phyloP scores from a whole-genome alignment of 1,139 yeast species.

The Hansenula sp. region DNA sequence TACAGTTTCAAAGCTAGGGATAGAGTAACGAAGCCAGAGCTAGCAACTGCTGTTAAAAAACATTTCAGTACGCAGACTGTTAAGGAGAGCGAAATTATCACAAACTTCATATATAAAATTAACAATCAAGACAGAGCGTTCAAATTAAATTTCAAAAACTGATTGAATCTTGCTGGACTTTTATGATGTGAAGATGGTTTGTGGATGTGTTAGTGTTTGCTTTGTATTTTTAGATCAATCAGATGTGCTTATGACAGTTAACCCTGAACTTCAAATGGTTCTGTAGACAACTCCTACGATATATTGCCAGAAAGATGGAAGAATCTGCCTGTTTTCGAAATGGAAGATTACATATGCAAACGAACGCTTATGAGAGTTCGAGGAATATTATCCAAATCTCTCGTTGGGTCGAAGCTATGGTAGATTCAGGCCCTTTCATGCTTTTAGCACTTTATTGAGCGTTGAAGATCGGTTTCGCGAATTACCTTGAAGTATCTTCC shows the following conservation, averaged over 20 bases:
- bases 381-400: too few species aligned
- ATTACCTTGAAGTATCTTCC: too few species aligned
- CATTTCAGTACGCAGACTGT: slow-evolving; percentile 62
- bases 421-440: too few species aligned
- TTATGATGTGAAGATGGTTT: not conserved
- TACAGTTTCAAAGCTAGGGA: slow-evolving; percentile 37
- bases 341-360: too few species aligned
- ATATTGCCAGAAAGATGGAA: too few species aligned
- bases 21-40: slow-evolving; percentile 50
- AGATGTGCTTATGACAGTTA: not conserved
- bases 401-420: too few species aligned
- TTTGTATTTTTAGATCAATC: not conserved
- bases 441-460: too few species aligned
- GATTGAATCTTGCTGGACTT: too few species aligned
- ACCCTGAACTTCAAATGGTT: not conserved
- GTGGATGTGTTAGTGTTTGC: not conserved
- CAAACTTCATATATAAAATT: slow-evolving; percentile 75
- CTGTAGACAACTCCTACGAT: too few species aligned
- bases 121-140: slow-evolving; percentile 38
- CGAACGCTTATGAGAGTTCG: too few species aligned
- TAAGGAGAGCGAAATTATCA: slow-evolving; percentile 73
- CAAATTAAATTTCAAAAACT: slow-evolving; percentile 15
- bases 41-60: slow-evolving; percentile 51
- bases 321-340: too few species aligned
- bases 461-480: too few species aligned